Evolutionary conservation across 805 yeast species (phyloP).

Genomic region (Yamadazyma laniorum): DNA sequence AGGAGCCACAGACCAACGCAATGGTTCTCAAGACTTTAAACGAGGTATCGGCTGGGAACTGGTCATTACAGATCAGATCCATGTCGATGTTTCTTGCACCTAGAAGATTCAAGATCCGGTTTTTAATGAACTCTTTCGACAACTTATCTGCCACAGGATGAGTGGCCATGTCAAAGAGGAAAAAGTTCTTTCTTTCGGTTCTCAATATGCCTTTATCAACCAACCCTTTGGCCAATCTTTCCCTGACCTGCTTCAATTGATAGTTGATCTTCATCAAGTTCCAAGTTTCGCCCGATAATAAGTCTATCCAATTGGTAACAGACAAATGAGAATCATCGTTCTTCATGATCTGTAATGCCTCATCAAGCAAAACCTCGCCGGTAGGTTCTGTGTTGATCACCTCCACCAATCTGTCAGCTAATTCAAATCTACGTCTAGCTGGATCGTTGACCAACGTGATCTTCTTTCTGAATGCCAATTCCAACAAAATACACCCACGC

Average conservation of each 20-base stretch:
- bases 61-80: slow-evolving; percentile 42
- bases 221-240: slow-evolving; percentile 90
- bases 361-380: slow-evolving; percentile 94
- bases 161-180: slow-evolving; percentile 97
- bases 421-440: slow-evolving; percentile 82
- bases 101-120: slow-evolving; percentile 67
- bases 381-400: slow-evolving; percentile 83
- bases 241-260: slow-evolving; percentile 96
- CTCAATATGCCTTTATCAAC: slow-evolving; percentile 96
- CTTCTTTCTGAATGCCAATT: slow-evolving; percentile 86
- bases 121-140: slow-evolving; percentile 77
- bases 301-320: slow-evolving; percentile 89
- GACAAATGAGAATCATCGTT: slow-evolving; percentile 73
- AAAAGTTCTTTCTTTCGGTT: slow-evolving; percentile 92
- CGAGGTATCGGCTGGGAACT: slow-evolving; percentile 66
- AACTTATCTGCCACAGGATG: slow-evolving; percentile 89
- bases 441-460: slow-evolving; percentile 90
- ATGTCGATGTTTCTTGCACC: slow-evolving; percentile 66
- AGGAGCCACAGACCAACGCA: slow-evolving; percentile 81
- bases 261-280: slow-evolving; percentile 89
- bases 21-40: slow-evolving; percentile 75
- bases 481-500: slow-evolving; percentile 90
- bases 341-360: slow-evolving; percentile 87
- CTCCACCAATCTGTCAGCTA: slow-evolving; percentile 83
- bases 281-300: slow-evolving; percentile 96